Evolutionary conservation across 805 yeast species (phyloP).

Genomic region (Lipomyces anomalus): DNA sequence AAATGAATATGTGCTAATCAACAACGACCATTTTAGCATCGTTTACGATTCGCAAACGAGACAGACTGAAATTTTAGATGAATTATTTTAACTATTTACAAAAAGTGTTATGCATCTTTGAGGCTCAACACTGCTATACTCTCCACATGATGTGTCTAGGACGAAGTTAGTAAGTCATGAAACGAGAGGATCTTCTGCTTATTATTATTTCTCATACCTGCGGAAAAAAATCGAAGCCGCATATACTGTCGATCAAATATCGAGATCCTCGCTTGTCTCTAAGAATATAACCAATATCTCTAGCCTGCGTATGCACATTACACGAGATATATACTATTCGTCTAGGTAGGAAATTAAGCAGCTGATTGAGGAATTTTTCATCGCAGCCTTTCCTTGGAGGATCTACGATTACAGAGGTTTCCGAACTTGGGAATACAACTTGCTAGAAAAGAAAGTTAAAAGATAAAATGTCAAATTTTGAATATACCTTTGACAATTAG

Average conservation of each 20-base stretch:
- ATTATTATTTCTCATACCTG: constrained; percentile 40
- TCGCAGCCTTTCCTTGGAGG: constrained; percentile 99
- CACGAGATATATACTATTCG: constrained; percentile 92
- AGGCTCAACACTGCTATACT: constrained; percentile 64
- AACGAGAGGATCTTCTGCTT: not conserved
- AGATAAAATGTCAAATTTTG: not conserved
- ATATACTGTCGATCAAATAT: constrained; percentile 71
- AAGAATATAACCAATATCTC: constrained; percentile 82
- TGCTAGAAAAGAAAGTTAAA: not conserved
- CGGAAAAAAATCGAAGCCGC: constrained; percentile 96
- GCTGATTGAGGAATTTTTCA: constrained; percentile 75
- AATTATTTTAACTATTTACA: no score
- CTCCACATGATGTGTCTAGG: constrained; percentile 75
- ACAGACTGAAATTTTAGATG: no score
- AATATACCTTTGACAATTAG: not conserved
- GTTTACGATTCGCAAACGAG: no score
- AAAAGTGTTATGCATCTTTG: no score
- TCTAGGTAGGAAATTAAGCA: constrained; percentile 76
- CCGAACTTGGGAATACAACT: constrained; percentile 44
- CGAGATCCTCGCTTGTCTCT: constrained; percentile 50
- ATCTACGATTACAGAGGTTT: constrained; percentile 87
- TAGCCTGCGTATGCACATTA: constrained; percentile 95
- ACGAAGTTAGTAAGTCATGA: not conserved
- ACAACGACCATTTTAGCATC: no score
- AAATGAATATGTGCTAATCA: no score